These are phyloP conservation scores for Phytopythium cucurbitacearum DNA, from an alignment of 352 stramenopile species.

Conservation along the genomic window DNA sequence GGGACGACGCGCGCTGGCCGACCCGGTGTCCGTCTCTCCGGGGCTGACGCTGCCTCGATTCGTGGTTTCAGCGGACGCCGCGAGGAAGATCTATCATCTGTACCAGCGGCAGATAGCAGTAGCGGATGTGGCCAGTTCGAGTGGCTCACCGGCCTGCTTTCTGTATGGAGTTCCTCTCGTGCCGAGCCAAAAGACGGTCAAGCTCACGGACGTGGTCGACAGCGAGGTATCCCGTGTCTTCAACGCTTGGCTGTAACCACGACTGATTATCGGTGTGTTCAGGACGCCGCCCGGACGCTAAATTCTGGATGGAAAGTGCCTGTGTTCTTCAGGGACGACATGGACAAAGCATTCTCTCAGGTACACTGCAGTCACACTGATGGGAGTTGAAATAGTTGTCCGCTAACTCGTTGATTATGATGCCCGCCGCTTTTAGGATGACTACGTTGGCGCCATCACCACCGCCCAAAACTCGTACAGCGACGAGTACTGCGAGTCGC, in stretches of 20 bases:
- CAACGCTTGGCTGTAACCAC: not conserved
- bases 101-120: conserved; percentile 7
- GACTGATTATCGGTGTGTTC: not conserved
- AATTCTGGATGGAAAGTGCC: conserved; percentile 30
- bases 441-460: conserved; percentile 26
- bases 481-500: conserved; percentile 30
- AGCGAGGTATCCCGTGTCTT: conserved; percentile 15
- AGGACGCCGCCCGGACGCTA: conserved; percentile 12
- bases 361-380: not conserved
- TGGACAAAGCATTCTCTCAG: conserved; percentile 8
- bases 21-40: conserved; percentile 28
- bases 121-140: conserved; percentile 4
- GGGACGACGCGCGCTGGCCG: conserved; percentile 55
- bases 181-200: conserved; percentile 13
- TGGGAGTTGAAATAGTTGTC: not conserved
- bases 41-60: conserved; percentile 49
- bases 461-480: conserved; percentile 22
- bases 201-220: conserved; percentile 19
- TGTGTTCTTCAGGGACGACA: conserved; percentile 15
- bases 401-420: not conserved
- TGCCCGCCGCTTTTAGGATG: conserved; percentile 9
- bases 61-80: conserved; percentile 23
- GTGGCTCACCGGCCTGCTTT: conserved; percentile 31
- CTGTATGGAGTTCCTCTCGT: conserved; percentile 23
- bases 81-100: conserved; percentile 49